Evolutionary conservation across 306 rosid species (phyloP), one percentile per base, ranked within the genome.

Genomic region (Fagus sylvatica): DNA sequence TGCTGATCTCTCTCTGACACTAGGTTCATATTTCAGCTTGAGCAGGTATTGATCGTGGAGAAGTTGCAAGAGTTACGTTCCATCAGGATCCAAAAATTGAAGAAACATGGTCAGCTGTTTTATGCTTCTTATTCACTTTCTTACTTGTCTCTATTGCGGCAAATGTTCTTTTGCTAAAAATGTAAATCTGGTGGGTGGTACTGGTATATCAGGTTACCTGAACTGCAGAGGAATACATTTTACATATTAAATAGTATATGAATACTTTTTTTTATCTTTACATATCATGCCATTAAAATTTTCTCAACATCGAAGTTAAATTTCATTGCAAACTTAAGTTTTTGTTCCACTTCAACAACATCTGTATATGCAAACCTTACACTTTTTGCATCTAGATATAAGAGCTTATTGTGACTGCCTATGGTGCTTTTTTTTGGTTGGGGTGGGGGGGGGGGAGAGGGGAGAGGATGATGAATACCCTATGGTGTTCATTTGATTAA

Each of bases 41-140:
- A 95, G 85, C 76, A 82, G 56, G 89, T 91, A 65, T 77, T 90
- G 84, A 80, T 91, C 17, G 96, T 89, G 88, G 98, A 95, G 85
- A 95, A 92, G 81, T 85, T 91, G 82, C 92, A 95, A 83, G 97
- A 92, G 78, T 83, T 94, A 73, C 97, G 92, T 30, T 88, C 95
- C 64, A 84, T 91, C 72, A 91, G 96, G 85, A 91, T 92, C 78
- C 91, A 91, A 40, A 95, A 90, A 69, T 79, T 95, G 95, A 92
- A 92, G 85, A 95, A 90, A 76, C 98, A 95, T 80, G 98, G 97
- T 88, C 33, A 46, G 67, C 15, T 61, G 40, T 53, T 13, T 4
- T 61, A 41, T 71, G 1, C 42, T 57, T 55, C 53, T 40, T 76
- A 30, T 32, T 39, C 36, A 32, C 51, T 7, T 15, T 12, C 28